Evolutionary conservation across 2,329 filamentous ascomycete species (phyloP), one percentile per base, ranked within the genome.

Genomic region (Fusarium marasasianum): DNA sequence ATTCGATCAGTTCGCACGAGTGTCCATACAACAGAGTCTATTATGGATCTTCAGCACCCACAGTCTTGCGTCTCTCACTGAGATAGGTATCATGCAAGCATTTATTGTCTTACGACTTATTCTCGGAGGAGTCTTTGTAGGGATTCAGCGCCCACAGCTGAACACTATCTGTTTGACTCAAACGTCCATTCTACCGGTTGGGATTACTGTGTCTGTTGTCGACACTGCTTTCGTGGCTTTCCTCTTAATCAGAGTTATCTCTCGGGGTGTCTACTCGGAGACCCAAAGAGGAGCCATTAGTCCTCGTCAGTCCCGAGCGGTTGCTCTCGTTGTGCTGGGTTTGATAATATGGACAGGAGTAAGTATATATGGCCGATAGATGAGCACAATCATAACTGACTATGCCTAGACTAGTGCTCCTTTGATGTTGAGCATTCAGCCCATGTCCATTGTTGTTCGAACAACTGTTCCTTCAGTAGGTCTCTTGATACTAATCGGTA

Each of bases 1-100:
- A 31, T 89, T 91, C 79, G 89, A 91, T 73, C 89, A 91, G 77
- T 77, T 90, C 31, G 86, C 86, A 24, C 85, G 89, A 56, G 80
- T 87, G 56, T 83, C 86, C 41, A 79, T 89, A 63, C 85, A 89
- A 73, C 88, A 90, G 77, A 88, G 86, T 64, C 77, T 90, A 10
- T 73, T 89, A 48, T 90, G 88, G 87, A 83, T 83, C 10, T 82
- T 87, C 66, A 85, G 84, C 74, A 81, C 79, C 26, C 81, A 82
- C 38, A 76, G 79, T n/a, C 80, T 78, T 73, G 80, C 81, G 38
- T 81, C 84, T 6, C 73, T 79, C 13, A 82, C 83, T 50, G 70
- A 72, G 68, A 79, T 80, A 12, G 63, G 87, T 24, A 56, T 86
- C 20, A 81, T 85, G n/a, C 88, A 90, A 73, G 77, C 82, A 17